A percentile compares a stretch with the other conserved stretches of the same genome.
phyloP scores from a whole-genome alignment of 148 eudicot genomes.

The Amaranthus cruentus region DNA sequence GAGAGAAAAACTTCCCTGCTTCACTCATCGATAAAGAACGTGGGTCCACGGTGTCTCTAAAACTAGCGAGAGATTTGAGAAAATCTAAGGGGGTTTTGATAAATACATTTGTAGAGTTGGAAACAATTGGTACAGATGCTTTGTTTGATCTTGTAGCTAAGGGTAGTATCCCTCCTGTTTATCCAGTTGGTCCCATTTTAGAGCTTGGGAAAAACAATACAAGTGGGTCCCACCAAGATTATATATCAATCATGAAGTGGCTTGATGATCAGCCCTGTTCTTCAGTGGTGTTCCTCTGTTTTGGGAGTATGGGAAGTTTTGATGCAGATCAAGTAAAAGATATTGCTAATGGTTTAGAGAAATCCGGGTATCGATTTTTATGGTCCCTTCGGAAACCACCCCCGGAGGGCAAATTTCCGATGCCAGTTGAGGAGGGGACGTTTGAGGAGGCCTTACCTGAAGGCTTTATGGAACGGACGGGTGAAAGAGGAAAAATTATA shows the following conservation, averaged over 20 bases:
- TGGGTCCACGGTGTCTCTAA: not conserved
- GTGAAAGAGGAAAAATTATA: constrained; percentile 25
- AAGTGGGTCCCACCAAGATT: not conserved
- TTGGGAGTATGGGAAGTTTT: constrained; percentile 54
- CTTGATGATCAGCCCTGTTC: constrained; percentile 39
- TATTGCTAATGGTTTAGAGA: constrained; percentile 46
- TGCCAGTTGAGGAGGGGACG: constrained; percentile 19
- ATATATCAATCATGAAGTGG: constrained; percentile 32
- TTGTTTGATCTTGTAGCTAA: not conserved
- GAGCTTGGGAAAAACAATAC: not conserved
- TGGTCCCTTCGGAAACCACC: constrained; percentile 36
- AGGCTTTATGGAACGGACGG: constrained; percentile 37
- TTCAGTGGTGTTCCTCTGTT: constrained; percentile 55
- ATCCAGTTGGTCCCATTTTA: constrained; percentile 48
- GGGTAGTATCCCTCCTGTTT: constrained; percentile 22
- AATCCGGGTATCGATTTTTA: constrained; percentile 31
- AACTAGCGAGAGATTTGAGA: constrained; percentile 14
- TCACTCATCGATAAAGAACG: constrained; percentile 16
- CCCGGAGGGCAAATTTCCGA: not conserved
- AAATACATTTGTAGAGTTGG: constrained; percentile 41
- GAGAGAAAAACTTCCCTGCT: constrained; percentile 15
- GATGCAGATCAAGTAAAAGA: constrained; percentile 37
- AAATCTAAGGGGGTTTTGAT: constrained; percentile 40
- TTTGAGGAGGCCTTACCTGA: constrained; percentile 27
- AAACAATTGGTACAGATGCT: constrained; percentile 22